These are phyloP conservation scores for Ilex asprella DNA, from an alignment of 257 asterid genomes.

Conservation along the genomic window DNA sequence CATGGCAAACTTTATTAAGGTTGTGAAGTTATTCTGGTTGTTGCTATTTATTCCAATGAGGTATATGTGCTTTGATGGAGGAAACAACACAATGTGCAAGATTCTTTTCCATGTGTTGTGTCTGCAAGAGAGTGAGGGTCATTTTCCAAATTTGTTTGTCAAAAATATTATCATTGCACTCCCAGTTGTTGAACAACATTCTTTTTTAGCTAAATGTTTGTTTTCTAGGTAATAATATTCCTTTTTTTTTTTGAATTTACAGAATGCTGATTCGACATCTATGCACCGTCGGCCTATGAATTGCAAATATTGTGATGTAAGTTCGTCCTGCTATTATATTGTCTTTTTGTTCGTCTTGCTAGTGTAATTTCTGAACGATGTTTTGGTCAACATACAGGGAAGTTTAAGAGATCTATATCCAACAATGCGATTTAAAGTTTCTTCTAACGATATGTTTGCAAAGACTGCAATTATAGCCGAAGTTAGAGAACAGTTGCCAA, in stretches of 20 bases:
- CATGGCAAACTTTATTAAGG: no score
- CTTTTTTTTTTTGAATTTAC: conserved; percentile 26
- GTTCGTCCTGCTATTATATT: conserved; percentile 29
- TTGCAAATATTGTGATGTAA: conserved; percentile 86
- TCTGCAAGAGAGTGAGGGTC: no score
- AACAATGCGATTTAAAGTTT: conserved; percentile 63
- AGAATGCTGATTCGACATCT: conserved; percentile 37
- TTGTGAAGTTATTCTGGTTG: no score
- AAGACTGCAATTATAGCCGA: conserved; percentile 75
- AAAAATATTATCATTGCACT: no score
- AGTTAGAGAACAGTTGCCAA: conserved; percentile 29
- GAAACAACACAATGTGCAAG: no score
- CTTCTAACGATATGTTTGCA: conserved; percentile 60
- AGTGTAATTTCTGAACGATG: conserved; percentile 18
- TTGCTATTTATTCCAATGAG: no score
- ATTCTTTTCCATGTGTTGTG: no score
- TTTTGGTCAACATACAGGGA: conserved; percentile 51
- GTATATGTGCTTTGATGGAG: no score
- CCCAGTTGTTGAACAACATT: no score
- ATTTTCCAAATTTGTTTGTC: no score
- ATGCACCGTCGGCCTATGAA: conserved; percentile 17
- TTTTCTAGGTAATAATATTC: conserved; percentile 18
- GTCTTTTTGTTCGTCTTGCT: conserved; percentile 11
- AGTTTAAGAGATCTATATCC: conserved; percentile 51
- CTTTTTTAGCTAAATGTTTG: not conserved